Base-by-base conservation (phyloP, 352 stramenopile species). In the Pythium brachiatum region DNA sequence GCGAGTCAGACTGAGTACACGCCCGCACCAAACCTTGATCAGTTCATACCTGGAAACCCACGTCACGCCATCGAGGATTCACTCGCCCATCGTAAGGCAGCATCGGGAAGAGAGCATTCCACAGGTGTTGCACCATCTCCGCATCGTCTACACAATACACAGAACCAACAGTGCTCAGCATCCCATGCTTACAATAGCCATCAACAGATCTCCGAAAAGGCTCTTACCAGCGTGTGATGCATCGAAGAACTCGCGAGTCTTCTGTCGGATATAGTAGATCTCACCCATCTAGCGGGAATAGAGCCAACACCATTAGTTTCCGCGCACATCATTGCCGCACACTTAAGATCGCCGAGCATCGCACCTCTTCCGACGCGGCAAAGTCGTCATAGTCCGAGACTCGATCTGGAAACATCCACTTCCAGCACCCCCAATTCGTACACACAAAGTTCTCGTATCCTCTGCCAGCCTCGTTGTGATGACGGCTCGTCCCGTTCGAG, bases 361-460 rank as follows among this genome's bases (percentile, higher is more conserved):
- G 7, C 53, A 89, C 78, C 68, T 84, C 72, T 16, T 78, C 78
- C 7, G 78, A 74, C 21, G 73, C 74, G 7, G 71, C 78, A 73
- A 89, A 89, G 62, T 89, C 80, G 43, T 86, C 80, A 58, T 89
- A 89, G 51, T 85, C 80, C 1, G 58, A 55, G 34, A 88, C 74
- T 2, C 75, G 78, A 2, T 85, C 70, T 0, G 78, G 76, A 31
- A 86, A 81, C 56, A 86, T 41, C 78, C 77, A 87, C 21, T 84
- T 83, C 80, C 78, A 87, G 72, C 80, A 89, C 15, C 59, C 67
- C 77, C 69, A 85, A 11, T 79, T 65, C 20, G 66, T 72, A 44
- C 75, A 86, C 6, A 65, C n/a, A 5, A 48, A 47, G 11, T 21
- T 31, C 21, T 57, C 32, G 25, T 53, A 36, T 6, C 55, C 26